Conservation (phyloP, 352 stramenopile genomes). For the Globisporangium canariense region DNA sequence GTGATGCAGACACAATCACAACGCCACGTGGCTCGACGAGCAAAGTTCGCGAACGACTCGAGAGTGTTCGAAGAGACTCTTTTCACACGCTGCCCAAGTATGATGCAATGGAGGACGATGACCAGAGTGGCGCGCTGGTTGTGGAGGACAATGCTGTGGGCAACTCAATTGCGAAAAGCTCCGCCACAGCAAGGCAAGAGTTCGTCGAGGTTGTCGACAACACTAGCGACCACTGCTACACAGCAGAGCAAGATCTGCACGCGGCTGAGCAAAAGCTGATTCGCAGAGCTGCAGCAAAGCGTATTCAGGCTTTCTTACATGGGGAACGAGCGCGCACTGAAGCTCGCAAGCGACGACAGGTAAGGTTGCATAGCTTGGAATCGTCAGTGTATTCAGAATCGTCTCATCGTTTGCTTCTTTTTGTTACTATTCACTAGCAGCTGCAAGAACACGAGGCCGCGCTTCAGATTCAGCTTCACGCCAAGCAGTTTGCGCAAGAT, state of each 20-base stretch:
- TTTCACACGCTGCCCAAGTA: conserved; percentile 2
- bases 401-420: background rate
- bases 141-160: background rate
- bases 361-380: background rate
- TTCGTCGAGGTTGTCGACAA: conserved; percentile 24
- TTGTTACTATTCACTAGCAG: background rate
- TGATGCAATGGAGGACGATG: background rate
- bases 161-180: background rate
- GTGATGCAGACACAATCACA: background rate
- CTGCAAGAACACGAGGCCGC: conserved; percentile 21
- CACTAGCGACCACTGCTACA: conserved; percentile 11
- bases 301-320: conserved; percentile 33
- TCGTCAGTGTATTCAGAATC: background rate
- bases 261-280: conserved; percentile 24
- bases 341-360: conserved; percentile 12
- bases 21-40: conserved; percentile 19
- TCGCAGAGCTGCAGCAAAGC: conserved; percentile 22
- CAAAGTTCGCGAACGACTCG: conserved; percentile 33
- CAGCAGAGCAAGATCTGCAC: conserved; percentile 18
- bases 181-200: background rate
- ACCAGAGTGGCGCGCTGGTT: background rate
- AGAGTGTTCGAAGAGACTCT: conserved; percentile 24
- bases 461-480: conserved; percentile 19
- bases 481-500: background rate
- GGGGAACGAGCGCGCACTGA: conserved; percentile 24